A percentile compares a stretch with the other conserved stretches of the same genome.
Evolutionary conservation across 2,329 filamentous ascomycete species (phyloP).

Genomic region (Xylariaceae sp.): DNA sequence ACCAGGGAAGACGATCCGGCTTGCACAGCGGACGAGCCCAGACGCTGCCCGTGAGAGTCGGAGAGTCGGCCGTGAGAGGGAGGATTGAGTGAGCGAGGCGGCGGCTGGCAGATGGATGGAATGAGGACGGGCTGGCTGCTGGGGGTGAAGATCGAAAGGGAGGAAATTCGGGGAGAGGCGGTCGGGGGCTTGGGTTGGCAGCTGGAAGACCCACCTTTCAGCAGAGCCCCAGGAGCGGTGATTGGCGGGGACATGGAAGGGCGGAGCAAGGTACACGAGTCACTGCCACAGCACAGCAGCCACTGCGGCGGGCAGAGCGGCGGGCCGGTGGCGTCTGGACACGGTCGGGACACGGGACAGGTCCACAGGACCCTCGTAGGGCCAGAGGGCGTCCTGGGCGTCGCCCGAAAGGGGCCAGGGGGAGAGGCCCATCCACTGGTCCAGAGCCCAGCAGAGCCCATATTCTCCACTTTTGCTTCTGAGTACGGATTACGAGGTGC

Average conservation of each 20-base stretch:
- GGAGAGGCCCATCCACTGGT: no score
- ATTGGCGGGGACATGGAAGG: background rate
- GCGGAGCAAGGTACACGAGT: background rate
- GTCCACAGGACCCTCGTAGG: no score
- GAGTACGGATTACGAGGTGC: no score
- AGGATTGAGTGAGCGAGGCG: conserved; percentile 4
- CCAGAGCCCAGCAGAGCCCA: no score
- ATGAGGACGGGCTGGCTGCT: no score
- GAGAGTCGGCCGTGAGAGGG: conserved; percentile 5
- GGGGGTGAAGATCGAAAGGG: conserved; percentile 19
- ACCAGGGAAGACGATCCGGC: background rate
- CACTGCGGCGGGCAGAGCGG: no score
- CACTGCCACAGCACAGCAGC: conserved; percentile 2
- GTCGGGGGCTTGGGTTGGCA: conserved; percentile 14
- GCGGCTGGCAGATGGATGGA: conserved; percentile 13
- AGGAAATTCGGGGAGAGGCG: conserved; percentile 23
- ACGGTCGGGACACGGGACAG: no score
- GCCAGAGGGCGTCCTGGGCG: no score
- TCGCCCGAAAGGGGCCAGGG: no score
- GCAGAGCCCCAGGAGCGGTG: background rate
- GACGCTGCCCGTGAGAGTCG: conserved; percentile 7
- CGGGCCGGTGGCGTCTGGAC: no score
- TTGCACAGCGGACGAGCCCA: background rate
- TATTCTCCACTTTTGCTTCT: no score
- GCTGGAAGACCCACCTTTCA: background rate